Percentiles rank a stretch among this genome's conserved stretches.
Conservation (phyloP, 345 rosid species). For the Noccaea caerulescens region DNA sequence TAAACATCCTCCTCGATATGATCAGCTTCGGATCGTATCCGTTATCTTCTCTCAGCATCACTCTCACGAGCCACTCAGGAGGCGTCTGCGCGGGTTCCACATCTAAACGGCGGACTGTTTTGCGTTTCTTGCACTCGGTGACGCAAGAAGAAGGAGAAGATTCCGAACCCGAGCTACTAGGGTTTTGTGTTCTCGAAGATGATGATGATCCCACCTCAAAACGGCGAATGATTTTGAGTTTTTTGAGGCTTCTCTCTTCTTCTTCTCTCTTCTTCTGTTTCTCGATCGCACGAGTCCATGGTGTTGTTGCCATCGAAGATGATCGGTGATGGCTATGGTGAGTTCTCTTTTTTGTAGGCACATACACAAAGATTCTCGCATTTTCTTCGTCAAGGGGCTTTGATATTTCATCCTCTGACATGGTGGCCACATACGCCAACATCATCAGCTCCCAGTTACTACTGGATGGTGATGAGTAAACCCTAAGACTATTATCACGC, state of each 20-base stretch:
- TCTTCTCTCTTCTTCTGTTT: not conserved
- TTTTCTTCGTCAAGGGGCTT: too few species aligned
- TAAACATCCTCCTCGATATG: not conserved
- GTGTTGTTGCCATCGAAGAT: too few species aligned
- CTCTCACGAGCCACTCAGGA: constrained; percentile 3
- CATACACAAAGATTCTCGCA: too few species aligned
- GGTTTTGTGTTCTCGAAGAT: not conserved
- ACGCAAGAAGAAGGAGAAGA: constrained; percentile 8
- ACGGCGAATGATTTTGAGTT: not conserved
- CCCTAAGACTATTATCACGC: too few species aligned
- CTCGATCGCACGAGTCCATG: too few species aligned
- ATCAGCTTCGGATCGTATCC: constrained; percentile 20
- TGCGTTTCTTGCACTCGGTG: not conserved
- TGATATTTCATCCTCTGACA: too few species aligned
- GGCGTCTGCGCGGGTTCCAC: not conserved
- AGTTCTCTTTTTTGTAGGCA: too few species aligned
- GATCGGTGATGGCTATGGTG: too few species aligned
- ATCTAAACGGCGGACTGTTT: not conserved
- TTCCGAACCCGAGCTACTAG: not conserved
- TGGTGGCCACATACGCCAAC: too few species aligned
- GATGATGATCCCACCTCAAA: constrained; percentile 3
- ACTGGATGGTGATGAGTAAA: too few species aligned
- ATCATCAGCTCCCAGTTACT: too few species aligned
- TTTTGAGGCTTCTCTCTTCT: not conserved
- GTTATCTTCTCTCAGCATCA: constrained; percentile 12